A percentile compares a stretch with the other conserved stretches of the same genome.
Evolutionary conservation across 306 rosid genomes (phyloP).

Genomic region (Boehmeria nivea): DNA sequence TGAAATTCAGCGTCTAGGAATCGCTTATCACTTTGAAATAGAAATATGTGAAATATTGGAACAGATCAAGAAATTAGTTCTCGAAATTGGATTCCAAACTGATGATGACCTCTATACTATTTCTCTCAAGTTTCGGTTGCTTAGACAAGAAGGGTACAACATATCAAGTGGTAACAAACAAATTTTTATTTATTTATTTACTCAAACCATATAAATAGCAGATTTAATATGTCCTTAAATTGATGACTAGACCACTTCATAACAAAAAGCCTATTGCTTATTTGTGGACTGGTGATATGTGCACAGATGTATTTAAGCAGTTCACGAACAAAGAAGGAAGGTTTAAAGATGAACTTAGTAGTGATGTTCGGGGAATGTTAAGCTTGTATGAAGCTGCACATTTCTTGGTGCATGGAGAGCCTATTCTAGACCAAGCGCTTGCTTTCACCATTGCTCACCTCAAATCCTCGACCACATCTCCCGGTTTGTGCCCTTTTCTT

Average conservation of each 20-base stretch:
- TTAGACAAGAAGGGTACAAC: background rate
- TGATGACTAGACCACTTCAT: background rate
- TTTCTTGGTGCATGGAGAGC: background rate
- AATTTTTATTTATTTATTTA: background rate
- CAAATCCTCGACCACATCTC: no score
- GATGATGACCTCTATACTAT: background rate
- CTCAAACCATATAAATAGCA: background rate
- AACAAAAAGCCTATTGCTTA: no score
- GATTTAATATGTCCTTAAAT: background rate
- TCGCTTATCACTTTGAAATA: background rate
- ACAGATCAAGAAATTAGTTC: background rate
- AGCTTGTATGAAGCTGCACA: conserved; percentile 11
- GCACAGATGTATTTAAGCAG: background rate
- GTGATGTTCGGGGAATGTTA: conserved; percentile 8
- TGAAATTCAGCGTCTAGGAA: background rate
- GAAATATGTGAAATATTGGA: background rate
- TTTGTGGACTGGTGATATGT: no score
- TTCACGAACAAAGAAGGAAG: conserved; percentile 1
- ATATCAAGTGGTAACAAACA: background rate
- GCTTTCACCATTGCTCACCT: conserved; percentile 9
- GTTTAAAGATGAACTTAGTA: background rate
- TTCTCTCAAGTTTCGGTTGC: background rate
- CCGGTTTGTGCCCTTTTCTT: conserved; percentile 6
- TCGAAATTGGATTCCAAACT: background rate
- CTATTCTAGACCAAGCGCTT: conserved; percentile 16